Evolutionary conservation across 2,329 filamentous ascomycete species (phyloP), one percentile per base, ranked within the genome.

Genomic region (Coniochaeta prunicola): DNA sequence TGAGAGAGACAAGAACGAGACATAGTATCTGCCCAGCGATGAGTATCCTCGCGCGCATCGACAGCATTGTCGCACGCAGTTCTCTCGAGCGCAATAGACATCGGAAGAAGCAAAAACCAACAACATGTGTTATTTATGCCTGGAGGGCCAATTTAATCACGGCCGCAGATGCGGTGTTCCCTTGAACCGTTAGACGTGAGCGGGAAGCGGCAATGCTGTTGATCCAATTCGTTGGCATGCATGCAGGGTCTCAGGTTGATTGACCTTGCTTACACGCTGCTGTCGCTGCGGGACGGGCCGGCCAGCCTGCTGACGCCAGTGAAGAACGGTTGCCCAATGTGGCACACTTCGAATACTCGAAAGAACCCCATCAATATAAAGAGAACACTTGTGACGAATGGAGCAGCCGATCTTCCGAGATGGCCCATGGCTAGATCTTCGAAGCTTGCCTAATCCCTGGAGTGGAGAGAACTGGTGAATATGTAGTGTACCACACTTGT

Each of bases 11-110:
- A 53, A 59, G 54, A 57, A 61, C 38, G 60, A 63, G 36, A 30
- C 61, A 34, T 15, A 53, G 2, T 15, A 59, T 19, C 21, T 63
- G 61, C 28, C 58, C 57, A 15, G 42, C 34, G 24, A 63, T 50
- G 1, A 59, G 24, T 17, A 50, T 13, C n/a, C 38, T 36, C 38
- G 56, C 59, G 4, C 61, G 57, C 19, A 50, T 50, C 24, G 45
- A 50, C 45, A 24, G 42, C 42, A 48, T 48, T 6, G 42, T 48
- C 19, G 42, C 42, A 24, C 21, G 42, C 21, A 8, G 42, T 24
- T 26, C 42, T 28, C 6, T 48, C 42, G 21, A 48, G 21, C 42
- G 8, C 21, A 48, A 13, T 24, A 48, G 24, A 4, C 12, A 48
- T 24, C n/a, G n/a, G n/a, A n/a, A n/a, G n/a, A n/a, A 48, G 21